Evolutionary conservation across 768 basidiomycete genomes (phyloP), one percentile per base, ranked within the genome.

Genomic region (Collybiopsis luxurians): DNA sequence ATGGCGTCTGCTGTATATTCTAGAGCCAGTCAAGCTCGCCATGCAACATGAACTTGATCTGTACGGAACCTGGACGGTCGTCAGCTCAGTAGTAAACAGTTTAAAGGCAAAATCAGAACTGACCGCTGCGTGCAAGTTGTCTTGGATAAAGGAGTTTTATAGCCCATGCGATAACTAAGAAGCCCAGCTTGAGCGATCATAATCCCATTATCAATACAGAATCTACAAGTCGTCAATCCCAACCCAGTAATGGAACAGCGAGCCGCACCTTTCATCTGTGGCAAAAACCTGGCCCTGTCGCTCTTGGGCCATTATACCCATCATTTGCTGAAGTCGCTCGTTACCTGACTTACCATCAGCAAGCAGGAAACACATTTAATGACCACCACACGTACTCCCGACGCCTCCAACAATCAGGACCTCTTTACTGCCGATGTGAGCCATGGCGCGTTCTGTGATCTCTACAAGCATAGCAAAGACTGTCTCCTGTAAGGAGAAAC

Each of bases 131-230:
- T 98, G 66, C 93, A 95, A 31, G 84, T 89, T 54, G 88, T 95
- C 66, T 96, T 83, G 26, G 79, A 69, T 27, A 98, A 66, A 2
- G 88, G 80, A 0, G 95, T 98, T 46, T 73, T 71, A 59, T 85
- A 80, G 24, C 96, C 97, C 94, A 95, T 98, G 2, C 97, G 82
- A 69, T 85, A 94, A 60, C 87, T 85, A 36, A 99, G 78, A 27
- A 99, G 79, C 4, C 97, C 97, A 5, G 97, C 97, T 67, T 99
- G 97, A 2, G 97, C 96, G 54, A 99, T 98, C 97, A 99, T 99
- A 63, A 98, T 96, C 1, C 97, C 97, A 63, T 99, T 99, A 70
- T 99, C 97, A 59, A 99, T 98, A 72, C 97, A 98, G 71, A 96
- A 98, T 53, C 95, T 96, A n/a, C n/a, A 21, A 38, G 4, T 51